Base-by-base conservation (phyloP, 2,329 filamentous ascomycete genomes). In the Diaporthe longicolla region DNA sequence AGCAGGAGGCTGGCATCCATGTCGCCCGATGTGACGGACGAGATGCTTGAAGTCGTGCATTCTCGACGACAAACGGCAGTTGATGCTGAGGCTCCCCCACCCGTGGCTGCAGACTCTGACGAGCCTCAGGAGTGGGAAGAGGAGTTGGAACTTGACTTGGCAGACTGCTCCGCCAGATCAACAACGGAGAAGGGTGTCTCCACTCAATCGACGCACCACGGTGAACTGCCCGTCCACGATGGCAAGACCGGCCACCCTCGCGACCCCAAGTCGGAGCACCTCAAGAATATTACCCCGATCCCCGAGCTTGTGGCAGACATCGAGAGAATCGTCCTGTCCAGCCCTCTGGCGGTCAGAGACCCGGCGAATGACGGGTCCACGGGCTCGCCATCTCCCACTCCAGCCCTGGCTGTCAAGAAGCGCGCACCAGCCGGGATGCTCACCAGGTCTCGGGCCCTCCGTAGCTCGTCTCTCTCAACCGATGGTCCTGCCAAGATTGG, bases 301-400 rank as follows among this genome's bases (percentile, higher is more conserved):
- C 70, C 70, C 32, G 70, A 55, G 32, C n/a, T 71, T 21, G 10
- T 71, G 19, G 70, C 70, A 24, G 70, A 71, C 26, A 71, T 71
- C 5, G 70, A 59, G n/a, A 63, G 15, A 21, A 71, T 71, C 19
- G 21, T 71, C 24, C n/a, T 24, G 2, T 63, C 48, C 19, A 71
- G 70, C 5, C 57, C 70, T 2, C 17, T 55, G 2, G 57, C 70
- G 1, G 26, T 3, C 13, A 11, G 15, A 32, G 1, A 7, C 15
- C 15, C 13, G 0, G 32, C 24, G 9, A 13, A 21, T 7, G n/a
- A 24, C 13, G 6, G 21, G 2, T 19, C 6, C 21, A 4, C 45
- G 10, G 13, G 1, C 19, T 2, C 32, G 4, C 4, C 9, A 13
- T 11, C 26, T 40, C 24, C 43, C 7, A 40, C 29, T 5, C 35